A percentile compares a stretch with the other conserved stretches of the same genome.
phyloP scores from a whole-genome alignment of 805 yeast species.

The Metschnikowia borealis region DNA sequence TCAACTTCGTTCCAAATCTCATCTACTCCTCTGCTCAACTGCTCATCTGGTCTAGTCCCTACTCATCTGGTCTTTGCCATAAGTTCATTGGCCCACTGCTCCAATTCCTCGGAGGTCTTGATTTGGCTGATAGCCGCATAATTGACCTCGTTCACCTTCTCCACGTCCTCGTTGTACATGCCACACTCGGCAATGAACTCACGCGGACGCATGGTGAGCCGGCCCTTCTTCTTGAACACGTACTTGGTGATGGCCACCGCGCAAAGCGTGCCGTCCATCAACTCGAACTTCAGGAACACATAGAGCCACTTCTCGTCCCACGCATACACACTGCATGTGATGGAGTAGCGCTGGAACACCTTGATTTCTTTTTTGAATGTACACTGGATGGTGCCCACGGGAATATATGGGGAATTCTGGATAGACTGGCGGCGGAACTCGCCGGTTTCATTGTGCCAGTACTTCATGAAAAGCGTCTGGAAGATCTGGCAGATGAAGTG shows the following conservation, averaged over 20 bases:
- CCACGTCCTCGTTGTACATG: constrained; percentile 50
- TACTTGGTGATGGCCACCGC: constrained; percentile 71
- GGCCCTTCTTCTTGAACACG: constrained; percentile 68
- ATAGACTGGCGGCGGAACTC: constrained; percentile 27
- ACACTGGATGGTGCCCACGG: constrained; percentile 70
- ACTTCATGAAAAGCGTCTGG: constrained; percentile 49
- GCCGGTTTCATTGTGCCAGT: constrained; percentile 35
- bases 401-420: constrained; percentile 55
- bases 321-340: constrained; percentile 59
- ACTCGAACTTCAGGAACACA: constrained; percentile 55
- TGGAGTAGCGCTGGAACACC: constrained; percentile 56
- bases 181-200: constrained; percentile 57
- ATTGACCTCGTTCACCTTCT: constrained; percentile 37
- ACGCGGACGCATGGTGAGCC: constrained; percentile 68
- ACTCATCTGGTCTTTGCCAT: not conserved
- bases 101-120: constrained; percentile 32
- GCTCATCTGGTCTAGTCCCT: not conserved
- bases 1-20: no score
- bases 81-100: constrained; percentile 25
- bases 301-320: constrained; percentile 91
- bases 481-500: constrained; percentile 55
- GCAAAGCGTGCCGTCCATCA: constrained; percentile 30
- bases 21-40: no score
- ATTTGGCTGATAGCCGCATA: constrained; percentile 36
- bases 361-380: constrained; percentile 69